These are phyloP conservation scores for Dillenia suffruticosa DNA, from an alignment of 164 flowering plant species.

Conservation along the genomic window DNA sequence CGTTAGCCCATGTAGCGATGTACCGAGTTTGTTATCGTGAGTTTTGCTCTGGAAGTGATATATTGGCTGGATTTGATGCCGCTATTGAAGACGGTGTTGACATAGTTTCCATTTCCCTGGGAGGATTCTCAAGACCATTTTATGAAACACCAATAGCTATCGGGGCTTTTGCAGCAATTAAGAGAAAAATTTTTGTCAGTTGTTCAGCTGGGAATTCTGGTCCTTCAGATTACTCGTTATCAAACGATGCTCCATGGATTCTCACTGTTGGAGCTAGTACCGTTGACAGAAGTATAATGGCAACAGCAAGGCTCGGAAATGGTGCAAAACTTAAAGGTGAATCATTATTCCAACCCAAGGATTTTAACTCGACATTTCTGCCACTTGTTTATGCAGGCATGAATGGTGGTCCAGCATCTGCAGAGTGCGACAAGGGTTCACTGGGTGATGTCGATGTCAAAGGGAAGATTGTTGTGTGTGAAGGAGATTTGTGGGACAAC, in stretches of 20 bases:
- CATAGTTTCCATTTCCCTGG: slow-evolving; percentile 47
- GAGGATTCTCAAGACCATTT: slow-evolving; percentile 16
- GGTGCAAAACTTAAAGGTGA: slow-evolving; percentile 31
- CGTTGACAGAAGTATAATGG: slow-evolving; percentile 31
- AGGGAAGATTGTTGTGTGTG: slow-evolving; percentile 41
- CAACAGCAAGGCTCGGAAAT: slow-evolving; percentile 35
- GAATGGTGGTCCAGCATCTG: slow-evolving; percentile 8
- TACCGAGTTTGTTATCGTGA: slow-evolving; percentile 35
- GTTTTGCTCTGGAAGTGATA: slow-evolving; percentile 24
- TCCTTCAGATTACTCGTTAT: slow-evolving; percentile 26
- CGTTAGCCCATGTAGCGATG: slow-evolving; percentile 41
- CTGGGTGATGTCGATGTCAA: slow-evolving; percentile 18
- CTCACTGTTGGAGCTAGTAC: slow-evolving; percentile 65
- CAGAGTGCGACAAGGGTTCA: slow-evolving; percentile 20
- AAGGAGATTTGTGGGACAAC: slow-evolving; percentile 18
- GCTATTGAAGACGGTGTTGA: slow-evolving; percentile 58
- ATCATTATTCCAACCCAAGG: slow-evolving; percentile 31
- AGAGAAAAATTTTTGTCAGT: slow-evolving; percentile 47
- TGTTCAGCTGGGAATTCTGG: slow-evolving; percentile 53
- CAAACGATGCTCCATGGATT: slow-evolving; percentile 60
- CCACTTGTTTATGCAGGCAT: slow-evolving; percentile 39
- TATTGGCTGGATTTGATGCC: slow-evolving; percentile 43
- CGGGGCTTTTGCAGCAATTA: slow-evolving; percentile 40
- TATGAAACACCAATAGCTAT: slow-evolving; percentile 27
- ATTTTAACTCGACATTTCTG: slow-evolving; percentile 13